Percentiles rank a stretch among this genome's conserved stretches.
Conservation (phyloP, 2,329 filamentous ascomycete species). For the Paracoccidioides lutzii region DNA sequence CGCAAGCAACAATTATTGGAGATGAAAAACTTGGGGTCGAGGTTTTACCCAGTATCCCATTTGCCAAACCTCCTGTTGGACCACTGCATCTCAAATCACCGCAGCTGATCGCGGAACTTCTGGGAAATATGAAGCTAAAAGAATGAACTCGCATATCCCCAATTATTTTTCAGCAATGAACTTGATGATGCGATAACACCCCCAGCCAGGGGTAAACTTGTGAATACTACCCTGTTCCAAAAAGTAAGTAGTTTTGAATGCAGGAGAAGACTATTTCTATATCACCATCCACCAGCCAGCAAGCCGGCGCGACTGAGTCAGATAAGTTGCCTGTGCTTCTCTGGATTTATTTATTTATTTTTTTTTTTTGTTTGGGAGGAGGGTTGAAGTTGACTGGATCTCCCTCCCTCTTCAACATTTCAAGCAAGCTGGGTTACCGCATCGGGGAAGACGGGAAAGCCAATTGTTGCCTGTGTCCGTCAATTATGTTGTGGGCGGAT, state of each 20-base stretch:
- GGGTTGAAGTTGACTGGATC: conserved; percentile 40
- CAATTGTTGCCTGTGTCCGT: conserved; percentile 63
- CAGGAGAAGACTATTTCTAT: conserved; percentile 52
- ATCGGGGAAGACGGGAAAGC: conserved; percentile 41
- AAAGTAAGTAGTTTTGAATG: conserved; percentile 37
- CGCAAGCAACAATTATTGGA: conserved; percentile 43
- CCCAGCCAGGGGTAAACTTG: conserved; percentile 37
- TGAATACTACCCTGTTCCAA: conserved; percentile 48
- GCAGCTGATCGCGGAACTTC: conserved; percentile 40
- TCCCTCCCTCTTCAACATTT: conserved; percentile 26
- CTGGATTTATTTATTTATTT: conserved; percentile 62
- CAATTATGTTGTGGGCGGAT: conserved; percentile 64
- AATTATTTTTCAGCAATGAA: conserved; percentile 50
- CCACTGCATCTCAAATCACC: conserved; percentile 57
- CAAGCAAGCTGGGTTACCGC: conserved; percentile 19
- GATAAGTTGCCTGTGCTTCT: conserved; percentile 52
- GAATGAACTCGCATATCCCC: conserved; percentile 52
- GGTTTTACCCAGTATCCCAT: conserved; percentile 62
- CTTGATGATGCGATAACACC: conserved; percentile 26
- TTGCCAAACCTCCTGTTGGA: conserved; percentile 55
- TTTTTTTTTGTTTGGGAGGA: too few species aligned
- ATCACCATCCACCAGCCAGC: conserved; percentile 48
- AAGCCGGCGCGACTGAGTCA: conserved; percentile 41
- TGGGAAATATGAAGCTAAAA: conserved; percentile 52
- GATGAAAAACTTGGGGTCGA: conserved; percentile 38